Evolutionary conservation across 352 stramenopile species (phyloP), one percentile per base, ranked within the genome.

Genomic region (Phytophthora pseudosyringae): DNA sequence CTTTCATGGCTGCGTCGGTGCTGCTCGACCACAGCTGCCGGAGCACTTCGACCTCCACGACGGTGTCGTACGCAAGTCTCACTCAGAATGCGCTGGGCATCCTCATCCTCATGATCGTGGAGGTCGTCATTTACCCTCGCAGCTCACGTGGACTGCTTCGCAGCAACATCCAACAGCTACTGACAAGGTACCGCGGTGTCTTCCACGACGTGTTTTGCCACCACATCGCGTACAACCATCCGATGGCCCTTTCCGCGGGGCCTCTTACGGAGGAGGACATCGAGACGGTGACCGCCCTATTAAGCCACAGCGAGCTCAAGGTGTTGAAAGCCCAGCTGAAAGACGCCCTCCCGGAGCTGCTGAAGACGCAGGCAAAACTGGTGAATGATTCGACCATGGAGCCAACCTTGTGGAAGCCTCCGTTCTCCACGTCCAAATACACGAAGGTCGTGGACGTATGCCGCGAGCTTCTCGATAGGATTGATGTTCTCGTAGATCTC

Each of bases 11-110:
- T 28, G 73, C 82, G 0, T 81, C 72, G 1, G 80, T 94, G 10
- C 53, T 94, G 32, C 71, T 91, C 2, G 69, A 86, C 46, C 75
- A 89, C 35, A 76, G 51, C 18, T 89, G 80, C 48, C 68, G 78
- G 21, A 73, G 15, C 12, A 38, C 50, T 2, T 61, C 53, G n/a
- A 26, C 63, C 12, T 69, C 60, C 32, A 67, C 68, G 5, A 72
- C 81, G 28, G 63, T 87, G 18, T 86, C 84, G 35, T 91, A 93
- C 63, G 76, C 80, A 11, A 89, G 69, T 50, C 63, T 93, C 26
- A 88, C 84, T 4, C 69, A 90, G 45, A 93, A 88, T 56, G 78
- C 82, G 28, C 45, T 91, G 13, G 84, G 82, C 9, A 90, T 93
- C 57, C 40, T 92, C 31, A 85, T 90, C 13, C 64, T 92, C 1